Conservation (phyloP, 352 stramenopile species). For the Blastocystis sp. region DNA sequence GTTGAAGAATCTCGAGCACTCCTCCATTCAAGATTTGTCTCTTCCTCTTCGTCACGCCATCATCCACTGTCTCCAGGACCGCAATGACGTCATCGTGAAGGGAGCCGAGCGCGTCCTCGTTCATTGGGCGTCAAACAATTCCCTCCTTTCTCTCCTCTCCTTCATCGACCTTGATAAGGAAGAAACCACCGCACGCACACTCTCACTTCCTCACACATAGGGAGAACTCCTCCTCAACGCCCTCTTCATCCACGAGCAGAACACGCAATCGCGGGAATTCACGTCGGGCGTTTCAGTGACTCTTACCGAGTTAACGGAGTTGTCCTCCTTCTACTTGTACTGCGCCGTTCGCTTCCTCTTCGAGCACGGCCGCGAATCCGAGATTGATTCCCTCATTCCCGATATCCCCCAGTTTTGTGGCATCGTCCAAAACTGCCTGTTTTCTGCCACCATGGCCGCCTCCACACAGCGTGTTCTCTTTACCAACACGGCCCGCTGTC, state of each 20-base stretch:
- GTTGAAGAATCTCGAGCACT: constrained; percentile 52
- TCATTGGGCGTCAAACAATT: not conserved
- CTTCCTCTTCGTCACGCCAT: constrained; percentile 14
- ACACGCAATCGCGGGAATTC: not conserved
- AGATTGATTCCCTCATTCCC: constrained; percentile 44
- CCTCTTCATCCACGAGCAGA: constrained; percentile 18
- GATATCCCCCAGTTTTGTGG: constrained; percentile 52
- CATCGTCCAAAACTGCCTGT: not conserved
- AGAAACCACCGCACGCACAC: not conserved
- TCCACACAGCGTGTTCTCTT: constrained; percentile 9
- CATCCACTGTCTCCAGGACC: constrained; percentile 44
- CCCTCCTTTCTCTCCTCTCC: constrained; percentile 1
- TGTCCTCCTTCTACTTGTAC: constrained; percentile 47
- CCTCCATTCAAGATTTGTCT: constrained; percentile 20
- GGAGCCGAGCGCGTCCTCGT: not conserved
- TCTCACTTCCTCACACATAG: not conserved
- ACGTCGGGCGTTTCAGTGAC: not conserved
- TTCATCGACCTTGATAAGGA: constrained; percentile 30
- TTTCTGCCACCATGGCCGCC: not conserved
- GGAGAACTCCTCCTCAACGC: constrained; percentile 32
- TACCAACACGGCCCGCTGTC: not conserved
- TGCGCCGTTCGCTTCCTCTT: constrained; percentile 54
- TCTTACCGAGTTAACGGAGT: not conserved
- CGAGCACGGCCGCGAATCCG: constrained; percentile 13
- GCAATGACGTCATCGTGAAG: constrained; percentile 47